Evolutionary conservation across 2,329 filamentous ascomycete species (phyloP).

Genomic region (Penicillium janthinellum): DNA sequence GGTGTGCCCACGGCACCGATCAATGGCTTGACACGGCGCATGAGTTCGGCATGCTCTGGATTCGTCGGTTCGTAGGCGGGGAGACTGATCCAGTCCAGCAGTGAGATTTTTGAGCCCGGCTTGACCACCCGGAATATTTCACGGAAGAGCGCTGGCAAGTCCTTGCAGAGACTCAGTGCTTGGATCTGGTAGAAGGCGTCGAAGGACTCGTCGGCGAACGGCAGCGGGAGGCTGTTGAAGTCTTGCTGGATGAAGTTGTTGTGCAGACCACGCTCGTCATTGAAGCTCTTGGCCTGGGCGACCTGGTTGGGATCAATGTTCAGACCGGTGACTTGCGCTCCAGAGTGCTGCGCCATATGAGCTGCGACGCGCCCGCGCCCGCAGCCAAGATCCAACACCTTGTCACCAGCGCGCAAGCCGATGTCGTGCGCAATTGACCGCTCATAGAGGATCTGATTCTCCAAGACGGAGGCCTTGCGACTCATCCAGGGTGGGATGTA

Average conservation of each 20-base stretch:
- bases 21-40: slow-evolving; percentile 58
- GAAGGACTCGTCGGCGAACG: slow-evolving; percentile 53
- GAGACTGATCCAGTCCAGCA: slow-evolving; percentile 58
- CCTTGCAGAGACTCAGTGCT: slow-evolving; percentile 57
- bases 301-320: slow-evolving; percentile 59
- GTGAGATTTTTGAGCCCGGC: slow-evolving; percentile 54
- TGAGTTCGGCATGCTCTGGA: slow-evolving; percentile 53
- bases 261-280: slow-evolving; percentile 46
- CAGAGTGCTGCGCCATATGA: slow-evolving; percentile 54
- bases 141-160: slow-evolving; percentile 49
- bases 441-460: slow-evolving; percentile 58
- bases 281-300: slow-evolving; percentile 50
- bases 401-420: slow-evolving; percentile 48
- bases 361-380: slow-evolving; percentile 57
- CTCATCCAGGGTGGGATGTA: slow-evolving; percentile 60
- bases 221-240: slow-evolving; percentile 56
- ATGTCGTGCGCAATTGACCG: slow-evolving; percentile 54
- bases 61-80: slow-evolving; percentile 53
- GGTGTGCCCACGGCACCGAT: slow-evolving; percentile 59
- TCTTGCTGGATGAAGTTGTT: slow-evolving; percentile 55
- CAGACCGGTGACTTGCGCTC: slow-evolving; percentile 53
- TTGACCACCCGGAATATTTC: slow-evolving; percentile 55
- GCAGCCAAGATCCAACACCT: slow-evolving; percentile 56
- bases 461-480: slow-evolving; percentile 51
- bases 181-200: slow-evolving; percentile 62